Base-by-base conservation (phyloP, 2,329 filamentous ascomycete species). In the Venturia nashicola region DNA sequence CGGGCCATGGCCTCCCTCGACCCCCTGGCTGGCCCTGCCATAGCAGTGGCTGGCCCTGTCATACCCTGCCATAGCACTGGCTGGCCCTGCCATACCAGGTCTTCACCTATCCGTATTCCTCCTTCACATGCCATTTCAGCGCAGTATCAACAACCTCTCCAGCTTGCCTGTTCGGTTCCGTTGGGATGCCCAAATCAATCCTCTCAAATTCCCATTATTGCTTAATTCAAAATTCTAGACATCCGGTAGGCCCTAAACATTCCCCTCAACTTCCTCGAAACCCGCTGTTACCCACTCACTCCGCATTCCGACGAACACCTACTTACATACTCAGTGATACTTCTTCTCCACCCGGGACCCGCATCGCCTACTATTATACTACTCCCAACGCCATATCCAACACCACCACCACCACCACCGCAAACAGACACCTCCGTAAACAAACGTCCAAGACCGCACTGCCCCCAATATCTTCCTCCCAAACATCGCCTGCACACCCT, bases 181-280 rank as follows among this genome's bases (percentile, higher is more conserved):
- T 55, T 55, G 51, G 51, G 51, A 55, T n/a, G 14, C 1, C 11
- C 27, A 32, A 27, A 54, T 54, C 48, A 23, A 51, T 23, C 18
- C n/a, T 23, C 46, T 11, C 46, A 51, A 23, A 32, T 55, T 16
- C 27, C 44, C 44, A 48, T 48, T 48, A 48, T 48, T 48, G 11
- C 18, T 20, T 23, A 23, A 48, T 20, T 20, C 44, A 42, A 16
- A 12, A 42, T 42, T 42, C 40, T 11, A 9, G 14, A 48, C 44
- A 20, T 3, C 6, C 44, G 23, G 8, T 18, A 9, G 18, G 44
- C 51, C 51, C 51, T 34, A 55, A 36, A 36, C 51, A 55, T 55
- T 55, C 51, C 51, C 51, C 51, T 55, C 51, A 36, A 55, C 51
- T 55, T 34, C 16, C 27, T 55, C 51, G 51, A 55, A 55, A 55